Evolutionary conservation across 441 rosid species (phyloP), one percentile per base, ranked within the genome.

Genomic region (Aleurites moluccanus): DNA sequence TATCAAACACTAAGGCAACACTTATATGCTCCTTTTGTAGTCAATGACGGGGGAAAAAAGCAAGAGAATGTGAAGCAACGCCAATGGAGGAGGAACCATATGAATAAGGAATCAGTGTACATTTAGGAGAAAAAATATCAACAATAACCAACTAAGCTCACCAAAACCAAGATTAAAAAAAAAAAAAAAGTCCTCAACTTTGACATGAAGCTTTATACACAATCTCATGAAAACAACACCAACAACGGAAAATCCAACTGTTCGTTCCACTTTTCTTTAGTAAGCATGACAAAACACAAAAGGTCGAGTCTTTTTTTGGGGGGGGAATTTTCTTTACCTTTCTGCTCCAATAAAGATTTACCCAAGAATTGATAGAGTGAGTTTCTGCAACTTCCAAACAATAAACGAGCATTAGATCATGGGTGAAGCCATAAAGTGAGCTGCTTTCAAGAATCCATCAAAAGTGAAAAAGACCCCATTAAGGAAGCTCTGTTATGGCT

Each of bases 361-460:
- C 71, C 78, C 72, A 66, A 45, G 38, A 75, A 53, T 72, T 25
- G 69, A 38, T 68, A 65, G 59, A 49, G 57, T 74, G 69, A 55
- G 38, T 20, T 23, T 59, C 62, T 35, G 70, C 49, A 49, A 47
- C 62, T 23, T 21, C 15, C 61, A 69, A 75, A 38, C 67, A 76
- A 74, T 50, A 74, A 74, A 69, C 74, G 8, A 13, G 72, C 69
- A 75, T 23, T 10, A 66, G 79, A 76, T 81, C 73, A 70, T 64
- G 75, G 44, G n/a, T 57, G 21, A 27, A 73, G 71, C 63, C 45
- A 62, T 38, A 60, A 53, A 74, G 63, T 20, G 7, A 56, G 47
- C 23, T 67, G 65, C 63, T 49, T 38, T 20, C 6, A 57, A 57
- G 11, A 42, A 20, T 53, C 15, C 47, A 25, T 33, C 21, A 38